These are phyloP conservation scores for Hemileia vastatrix DNA, from an alignment of 1,284 basidiomycete genomes.

Conservation along the genomic window DNA sequence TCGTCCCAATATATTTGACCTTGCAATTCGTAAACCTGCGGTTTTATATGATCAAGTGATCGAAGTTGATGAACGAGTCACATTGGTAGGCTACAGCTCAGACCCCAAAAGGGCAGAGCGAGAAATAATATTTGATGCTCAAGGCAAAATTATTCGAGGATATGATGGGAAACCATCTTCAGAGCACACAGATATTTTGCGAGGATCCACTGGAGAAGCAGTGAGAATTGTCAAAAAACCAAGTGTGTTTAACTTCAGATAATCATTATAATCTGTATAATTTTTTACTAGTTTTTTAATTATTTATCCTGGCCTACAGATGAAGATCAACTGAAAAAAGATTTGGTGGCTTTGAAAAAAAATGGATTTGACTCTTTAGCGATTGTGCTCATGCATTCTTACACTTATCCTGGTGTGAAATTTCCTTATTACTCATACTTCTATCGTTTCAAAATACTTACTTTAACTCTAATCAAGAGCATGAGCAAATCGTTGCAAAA, in stretches of 20 bases:
- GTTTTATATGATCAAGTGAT: constrained; percentile 72
- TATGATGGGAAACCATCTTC: constrained; percentile 60
- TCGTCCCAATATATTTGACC: constrained; percentile 56
- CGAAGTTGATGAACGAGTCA: constrained; percentile 90
- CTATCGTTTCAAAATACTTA: background rate
- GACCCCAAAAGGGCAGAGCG: constrained; percentile 71
- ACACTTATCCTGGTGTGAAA: constrained; percentile 62
- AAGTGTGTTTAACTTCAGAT: constrained; percentile 46
- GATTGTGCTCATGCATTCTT: constrained; percentile 80
- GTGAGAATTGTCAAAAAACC: constrained; percentile 73
- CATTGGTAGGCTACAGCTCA: constrained; percentile 80
- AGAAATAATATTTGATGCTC: constrained; percentile 61
- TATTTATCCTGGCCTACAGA: constrained; percentile 41
- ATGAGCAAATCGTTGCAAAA: constrained; percentile 60
- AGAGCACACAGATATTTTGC: constrained; percentile 52
- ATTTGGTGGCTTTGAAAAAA: constrained; percentile 61
- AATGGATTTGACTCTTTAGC: constrained; percentile 74
- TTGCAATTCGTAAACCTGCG: constrained; percentile 53
- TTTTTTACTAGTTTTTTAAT: constrained; percentile 46
- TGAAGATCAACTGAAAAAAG: constrained; percentile 41
- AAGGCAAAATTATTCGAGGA: constrained; percentile 57
- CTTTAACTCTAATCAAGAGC: constrained; percentile 33
- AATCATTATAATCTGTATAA: background rate
- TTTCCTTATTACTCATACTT: background rate
- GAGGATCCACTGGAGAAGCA: constrained; percentile 80